Percentiles rank a stretch among this genome's conserved stretches.
Evolutionary conservation across 2,329 filamentous ascomycete species (phyloP).

Genomic region (Aspergillus quadricinctus): DNA sequence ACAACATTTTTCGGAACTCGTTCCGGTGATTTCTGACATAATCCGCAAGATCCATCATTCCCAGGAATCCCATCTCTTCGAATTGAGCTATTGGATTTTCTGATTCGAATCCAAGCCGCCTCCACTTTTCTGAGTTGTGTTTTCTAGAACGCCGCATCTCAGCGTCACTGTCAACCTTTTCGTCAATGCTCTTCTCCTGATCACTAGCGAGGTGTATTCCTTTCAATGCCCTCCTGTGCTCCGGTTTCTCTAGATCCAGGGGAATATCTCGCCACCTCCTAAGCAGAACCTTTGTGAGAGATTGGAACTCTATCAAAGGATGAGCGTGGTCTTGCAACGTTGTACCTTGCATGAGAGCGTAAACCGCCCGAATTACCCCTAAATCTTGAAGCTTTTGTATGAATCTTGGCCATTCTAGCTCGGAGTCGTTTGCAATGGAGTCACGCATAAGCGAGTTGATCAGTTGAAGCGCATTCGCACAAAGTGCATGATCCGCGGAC

Average conservation of each 20-base stretch:
- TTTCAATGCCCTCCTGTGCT: slow-evolving; percentile 83
- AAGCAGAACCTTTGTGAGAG: slow-evolving; percentile 79
- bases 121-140: slow-evolving; percentile 89
- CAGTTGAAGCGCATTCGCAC: slow-evolving; percentile 89
- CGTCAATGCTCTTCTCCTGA: slow-evolving; percentile 33
- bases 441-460: slow-evolving; percentile 95
- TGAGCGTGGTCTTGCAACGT: slow-evolving; percentile 85
- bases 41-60: slow-evolving; percentile 96
- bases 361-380: slow-evolving; percentile 87
- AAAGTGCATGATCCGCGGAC: slow-evolving; percentile 90
- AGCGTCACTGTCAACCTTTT: slow-evolving; percentile 31
- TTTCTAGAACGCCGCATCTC: slow-evolving; percentile 58
- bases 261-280: slow-evolving; percentile 82
- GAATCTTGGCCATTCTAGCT: slow-evolving; percentile 90
- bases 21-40: slow-evolving; percentile 91
- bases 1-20: slow-evolving; percentile 81
- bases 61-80: slow-evolving; percentile 77
- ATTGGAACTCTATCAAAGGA: slow-evolving; percentile 88
- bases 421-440: slow-evolving; percentile 70
- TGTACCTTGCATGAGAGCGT: slow-evolving; percentile 89
- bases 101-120: slow-evolving; percentile 82
- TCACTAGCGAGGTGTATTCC: slow-evolving; percentile 77
- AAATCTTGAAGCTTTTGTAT: slow-evolving; percentile 91
- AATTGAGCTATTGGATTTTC: slow-evolving; percentile 87
- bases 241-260: slow-evolving; percentile 79